Base-by-base conservation (phyloP, 2,329 filamentous ascomycete species). In the Curvularia eragrostidis region DNA sequence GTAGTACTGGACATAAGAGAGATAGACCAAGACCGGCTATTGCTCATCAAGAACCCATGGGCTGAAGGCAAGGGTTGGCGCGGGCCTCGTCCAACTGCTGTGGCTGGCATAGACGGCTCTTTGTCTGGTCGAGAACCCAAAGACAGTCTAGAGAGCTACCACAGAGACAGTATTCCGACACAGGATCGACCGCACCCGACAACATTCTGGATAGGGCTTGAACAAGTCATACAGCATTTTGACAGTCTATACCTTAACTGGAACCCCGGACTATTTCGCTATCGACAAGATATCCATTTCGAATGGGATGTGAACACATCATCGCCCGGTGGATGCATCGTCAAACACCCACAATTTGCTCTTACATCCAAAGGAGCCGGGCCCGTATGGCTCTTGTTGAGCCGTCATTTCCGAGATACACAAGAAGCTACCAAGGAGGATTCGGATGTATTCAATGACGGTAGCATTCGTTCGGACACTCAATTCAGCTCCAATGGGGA, bases 211-310 rank as follows among this genome's bases (percentile, higher is more conserved):
- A 96, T 98, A 78, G 87, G 89, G 23, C 87, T 95, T 26, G 91
- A 96, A 66, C 91, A 93, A 63, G 87, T 97, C 3, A 85, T 91
- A 34, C 93, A 97, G 69, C 89, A 97, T 72, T 99, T 97, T 63
- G 93, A 98, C 74, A 96, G 93, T 18, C 86, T 99, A 65, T 99
- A 98, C 75, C 82, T 99, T 53, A 99, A 98, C 77, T 99, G 95
- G 95, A 97, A 97, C 64, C 93, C 95, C 0, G 84, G 85, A 0
- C 81, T 97, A 0, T 99, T 99, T 77, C 81, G 81, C 1, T 80
- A 90, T 72, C 88, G 93, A 8, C 89, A 97, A 75, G 93, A 99
- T 68, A 87, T 93, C 54, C 95, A 99, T 77, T 96, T 98, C 71
- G 83, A 84, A 2, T 99, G 95, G 95, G 83, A 89, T 58, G 74